Evolutionary conservation across 306 rosid species (phyloP), one percentile per base, ranked within the genome.

Genomic region (Acacia crassicarpa): DNA sequence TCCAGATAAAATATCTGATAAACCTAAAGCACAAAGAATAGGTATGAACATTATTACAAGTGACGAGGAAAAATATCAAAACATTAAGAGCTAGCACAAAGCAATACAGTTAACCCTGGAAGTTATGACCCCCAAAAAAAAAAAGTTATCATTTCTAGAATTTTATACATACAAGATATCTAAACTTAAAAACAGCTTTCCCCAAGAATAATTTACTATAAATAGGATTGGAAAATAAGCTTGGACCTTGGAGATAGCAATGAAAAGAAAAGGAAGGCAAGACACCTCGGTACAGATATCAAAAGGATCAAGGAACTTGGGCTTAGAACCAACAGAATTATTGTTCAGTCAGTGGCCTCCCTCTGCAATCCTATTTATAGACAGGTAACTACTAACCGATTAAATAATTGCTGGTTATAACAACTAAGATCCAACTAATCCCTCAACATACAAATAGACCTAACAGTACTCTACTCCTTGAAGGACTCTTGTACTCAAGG

Each of bases 1-100:
- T 68, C 98, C 97, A 73, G 98, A 91, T 80, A 96, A 85, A 79
- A 90, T 90, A 85, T 96, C 98, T 61, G 88, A 87, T 81, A 93
- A 89, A 80, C 99, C 99, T 96, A 85, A 72, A 78, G 67, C 58
- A 71, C 72, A 40, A 17, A 76, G 41, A 13, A 72, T 35, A 44
- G 74, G 54, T 74, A 70, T 3, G 40, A 12, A 72, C 68, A 51
- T 45, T 27, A 76, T 14, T 23, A 61, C 74, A 44, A 84, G 69
- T 82, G 15, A 81, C 49, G 43, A 88, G 83, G 65, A 72, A 71
- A 83, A 51, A 77, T 43, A 70, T 80, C 84, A 80, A 45, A 40
- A 58, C 54, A 32, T 72, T 72, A 1, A 44, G 41, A 75, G 51
- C 71, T 51, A 77, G 72, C 49, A 27, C 48, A 72, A 66, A 58